phyloP scores from a whole-genome alignment of 2,329 filamentous ascomycete species.

The Fusarium mangiferae region DNA sequence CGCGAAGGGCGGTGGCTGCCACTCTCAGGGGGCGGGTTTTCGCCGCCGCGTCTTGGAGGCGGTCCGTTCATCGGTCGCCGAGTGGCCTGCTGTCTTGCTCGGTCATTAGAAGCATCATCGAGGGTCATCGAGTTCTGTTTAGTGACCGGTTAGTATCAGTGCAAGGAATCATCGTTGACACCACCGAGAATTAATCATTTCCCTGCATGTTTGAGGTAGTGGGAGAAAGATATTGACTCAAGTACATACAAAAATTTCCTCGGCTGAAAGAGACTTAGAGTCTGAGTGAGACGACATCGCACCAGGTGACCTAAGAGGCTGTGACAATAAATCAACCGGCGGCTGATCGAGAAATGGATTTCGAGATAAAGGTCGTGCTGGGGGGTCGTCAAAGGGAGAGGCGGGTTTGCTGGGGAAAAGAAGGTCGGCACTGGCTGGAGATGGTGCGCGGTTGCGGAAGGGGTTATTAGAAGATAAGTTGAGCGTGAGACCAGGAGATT shows the following conservation, averaged over 20 bases:
- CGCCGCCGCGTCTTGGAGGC: conserved; percentile 45
- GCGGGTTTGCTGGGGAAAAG: conserved; percentile 53
- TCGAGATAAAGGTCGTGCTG: conserved; percentile 71
- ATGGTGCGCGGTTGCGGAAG: conserved; percentile 77
- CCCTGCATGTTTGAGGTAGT: background rate
- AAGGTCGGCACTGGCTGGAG: conserved; percentile 58
- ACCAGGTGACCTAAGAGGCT: conserved; percentile 55
- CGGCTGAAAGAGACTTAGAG: conserved; percentile 63
- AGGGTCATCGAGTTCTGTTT: conserved; percentile 74
- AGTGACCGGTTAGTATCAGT: conserved; percentile 8
- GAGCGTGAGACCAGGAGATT: conserved; percentile 62
- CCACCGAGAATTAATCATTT: background rate
- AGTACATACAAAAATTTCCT: conserved; percentile 80
- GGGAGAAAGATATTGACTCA: background rate
- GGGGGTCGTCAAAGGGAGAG: conserved; percentile 70
- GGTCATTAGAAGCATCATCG: conserved; percentile 62
- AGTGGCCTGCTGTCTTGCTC: conserved; percentile 52
- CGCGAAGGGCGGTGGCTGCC: conserved; percentile 67
- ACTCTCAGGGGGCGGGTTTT: conserved; percentile 59
- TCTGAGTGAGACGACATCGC: conserved; percentile 62
- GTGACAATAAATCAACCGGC: conserved; percentile 48
- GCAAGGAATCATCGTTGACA: background rate
- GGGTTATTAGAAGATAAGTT: conserved; percentile 86
- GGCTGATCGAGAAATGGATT: conserved; percentile 79
- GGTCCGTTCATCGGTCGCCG: conserved; percentile 50